Percentiles rank a stretch among this genome's conserved stretches.
These are phyloP conservation scores for Neopestalotiopsis sp. DNA, from an alignment of 2,329 filamentous ascomycete genomes.

Conservation along the genomic window DNA sequence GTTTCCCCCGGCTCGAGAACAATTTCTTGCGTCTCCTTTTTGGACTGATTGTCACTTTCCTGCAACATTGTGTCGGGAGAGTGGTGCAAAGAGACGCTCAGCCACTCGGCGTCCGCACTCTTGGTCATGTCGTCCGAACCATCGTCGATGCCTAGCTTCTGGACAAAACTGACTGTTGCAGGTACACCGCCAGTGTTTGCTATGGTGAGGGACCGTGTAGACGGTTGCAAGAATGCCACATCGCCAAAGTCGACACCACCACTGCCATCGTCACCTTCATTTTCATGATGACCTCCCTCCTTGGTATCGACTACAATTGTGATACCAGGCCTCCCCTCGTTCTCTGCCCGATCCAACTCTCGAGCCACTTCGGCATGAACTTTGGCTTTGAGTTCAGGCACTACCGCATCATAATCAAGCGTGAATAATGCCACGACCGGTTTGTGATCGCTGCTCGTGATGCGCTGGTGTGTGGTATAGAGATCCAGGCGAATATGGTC, in stretches of 20 bases:
- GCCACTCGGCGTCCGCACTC: slow-evolving; percentile 30
- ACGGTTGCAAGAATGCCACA: slow-evolving; percentile 71
- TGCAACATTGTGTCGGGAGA: slow-evolving; percentile 30
- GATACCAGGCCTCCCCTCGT: slow-evolving; percentile 82
- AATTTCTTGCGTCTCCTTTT: slow-evolving; percentile 49
- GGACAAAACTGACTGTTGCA: slow-evolving; percentile 81
- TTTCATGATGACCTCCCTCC: slow-evolving; percentile 39
- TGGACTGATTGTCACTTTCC: slow-evolving; percentile 35
- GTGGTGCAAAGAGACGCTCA: slow-evolving; percentile 24
- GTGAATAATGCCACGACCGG: slow-evolving; percentile 84
- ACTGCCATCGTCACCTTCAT: slow-evolving; percentile 45
- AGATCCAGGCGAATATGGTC: slow-evolving; percentile 64
- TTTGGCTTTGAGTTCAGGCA: slow-evolving; percentile 82
- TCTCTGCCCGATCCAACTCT: slow-evolving; percentile 89
- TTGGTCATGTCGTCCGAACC: slow-evolving; percentile 24
- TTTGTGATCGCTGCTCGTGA: slow-evolving; percentile 95
- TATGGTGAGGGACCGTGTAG: slow-evolving; percentile 75
- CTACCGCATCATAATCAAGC: slow-evolving; percentile 84
- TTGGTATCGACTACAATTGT: slow-evolving; percentile 79
- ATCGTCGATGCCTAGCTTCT: slow-evolving; percentile 63
- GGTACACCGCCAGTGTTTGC: slow-evolving; percentile 89
- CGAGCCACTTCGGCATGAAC: slow-evolving; percentile 86
- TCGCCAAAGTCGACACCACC: slow-evolving; percentile 80
- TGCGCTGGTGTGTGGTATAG: slow-evolving; percentile 87
- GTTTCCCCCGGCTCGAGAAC: slow-evolving; percentile 87